phyloP scores from a whole-genome alignment of 129 eudicot genomes.

The Ambrosia artemisiifolia region DNA sequence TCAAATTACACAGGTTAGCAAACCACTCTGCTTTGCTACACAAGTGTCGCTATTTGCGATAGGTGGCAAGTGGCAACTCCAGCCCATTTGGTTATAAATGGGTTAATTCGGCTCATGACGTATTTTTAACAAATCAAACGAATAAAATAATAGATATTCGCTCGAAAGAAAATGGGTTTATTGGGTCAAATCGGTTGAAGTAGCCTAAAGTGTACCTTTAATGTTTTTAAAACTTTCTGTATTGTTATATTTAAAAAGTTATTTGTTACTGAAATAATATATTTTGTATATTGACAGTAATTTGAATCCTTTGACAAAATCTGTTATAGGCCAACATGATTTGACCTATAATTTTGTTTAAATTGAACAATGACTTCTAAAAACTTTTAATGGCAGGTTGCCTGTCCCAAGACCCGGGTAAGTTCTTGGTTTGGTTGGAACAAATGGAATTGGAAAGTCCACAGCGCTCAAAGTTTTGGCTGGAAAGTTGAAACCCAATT shows the following conservation, averaged over 20 bases:
- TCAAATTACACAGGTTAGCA: slow-evolving; percentile 76
- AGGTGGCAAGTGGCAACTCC: slow-evolving; percentile 16
- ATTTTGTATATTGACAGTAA: not conserved
- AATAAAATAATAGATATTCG: not conserved
- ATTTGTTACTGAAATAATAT: no score
- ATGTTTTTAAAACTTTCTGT: not conserved
- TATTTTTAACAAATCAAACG: not conserved
- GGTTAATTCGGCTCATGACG: not conserved
- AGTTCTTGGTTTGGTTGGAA: slow-evolving; percentile 96
- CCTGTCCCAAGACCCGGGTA: slow-evolving; percentile 93
- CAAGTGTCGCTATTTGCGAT: not conserved
- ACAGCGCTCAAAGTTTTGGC: slow-evolving; percentile 84
- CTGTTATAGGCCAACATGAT: not conserved
- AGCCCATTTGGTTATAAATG: not conserved
- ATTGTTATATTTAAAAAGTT: not conserved
- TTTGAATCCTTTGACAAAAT: not conserved
- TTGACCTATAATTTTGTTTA: no score
- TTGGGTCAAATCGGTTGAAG: not conserved
- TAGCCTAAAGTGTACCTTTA: not conserved
- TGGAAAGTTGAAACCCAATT: slow-evolving; percentile 78
- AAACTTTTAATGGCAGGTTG: slow-evolving; percentile 45
- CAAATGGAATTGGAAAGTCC: slow-evolving; percentile 82
- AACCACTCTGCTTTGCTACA: not conserved
- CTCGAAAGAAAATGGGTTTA: not conserved
- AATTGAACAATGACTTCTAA: slow-evolving; percentile 7